Evolutionary conservation across 140 eudicot genomes (phyloP).

Genomic region (Erigeron philadelphicus): DNA sequence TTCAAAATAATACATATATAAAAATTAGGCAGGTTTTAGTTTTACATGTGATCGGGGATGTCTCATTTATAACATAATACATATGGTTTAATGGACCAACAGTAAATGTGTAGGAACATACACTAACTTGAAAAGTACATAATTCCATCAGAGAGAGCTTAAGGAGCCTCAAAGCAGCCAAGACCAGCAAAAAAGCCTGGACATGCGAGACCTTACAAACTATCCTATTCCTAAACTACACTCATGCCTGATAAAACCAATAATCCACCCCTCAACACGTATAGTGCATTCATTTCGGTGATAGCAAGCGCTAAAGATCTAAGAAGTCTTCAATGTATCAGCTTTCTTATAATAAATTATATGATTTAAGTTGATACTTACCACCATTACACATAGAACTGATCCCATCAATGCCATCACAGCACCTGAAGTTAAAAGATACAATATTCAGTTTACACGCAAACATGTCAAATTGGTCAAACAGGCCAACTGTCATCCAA

Average conservation of each 20-base stretch:
- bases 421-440: conserved; percentile 54
- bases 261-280: no score
- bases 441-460: not conserved
- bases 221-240: no score
- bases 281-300: not conserved
- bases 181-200: not conserved
- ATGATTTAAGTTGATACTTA: conserved; percentile 30
- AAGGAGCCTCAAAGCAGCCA: not conserved
- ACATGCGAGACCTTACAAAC: not conserved
- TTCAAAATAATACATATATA: not conserved
- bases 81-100: no score
- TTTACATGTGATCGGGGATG: not conserved
- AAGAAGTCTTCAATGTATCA: not conserved
- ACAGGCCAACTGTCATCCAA: not conserved
- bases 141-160: no score
- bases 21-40: not conserved
- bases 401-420: conserved; percentile 91
- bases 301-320: not conserved
- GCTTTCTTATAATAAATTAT: not conserved
- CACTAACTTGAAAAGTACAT: no score
- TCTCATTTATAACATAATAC: not conserved
- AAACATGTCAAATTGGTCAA: not conserved
- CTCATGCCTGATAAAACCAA: no score
- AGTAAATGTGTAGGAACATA: no score
- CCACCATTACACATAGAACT: conserved; percentile 80